Percentiles rank a stretch among this genome's conserved stretches.
Evolutionary conservation across 768 basidiomycete species (phyloP).

Genomic region (Rhodosporidiobolus odoratus): DNA sequence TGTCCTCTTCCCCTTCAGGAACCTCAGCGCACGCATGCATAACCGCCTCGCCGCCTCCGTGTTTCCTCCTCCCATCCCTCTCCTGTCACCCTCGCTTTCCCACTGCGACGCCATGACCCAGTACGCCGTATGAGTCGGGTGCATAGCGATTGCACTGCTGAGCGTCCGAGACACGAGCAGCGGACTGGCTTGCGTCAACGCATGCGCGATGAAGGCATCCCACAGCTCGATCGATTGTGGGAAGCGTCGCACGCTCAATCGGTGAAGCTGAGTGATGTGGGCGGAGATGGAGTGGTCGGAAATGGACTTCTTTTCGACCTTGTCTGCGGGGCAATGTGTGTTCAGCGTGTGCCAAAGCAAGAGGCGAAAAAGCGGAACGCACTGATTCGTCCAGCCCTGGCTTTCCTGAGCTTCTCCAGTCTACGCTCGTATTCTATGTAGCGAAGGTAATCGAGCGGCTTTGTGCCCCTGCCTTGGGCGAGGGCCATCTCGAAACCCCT

Average conservation of each 20-base stretch:
- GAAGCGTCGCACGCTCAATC: constrained; percentile 33
- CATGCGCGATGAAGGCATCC: constrained; percentile 39
- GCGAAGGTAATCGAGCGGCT: constrained; percentile 41
- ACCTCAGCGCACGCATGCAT: constrained; percentile 41
- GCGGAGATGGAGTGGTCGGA: constrained; percentile 41
- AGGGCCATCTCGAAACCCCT: constrained; percentile 40
- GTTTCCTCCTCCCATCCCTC: constrained; percentile 42
- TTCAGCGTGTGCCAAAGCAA: neutral
- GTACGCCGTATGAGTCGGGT: constrained; percentile 36
- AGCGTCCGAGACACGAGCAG: constrained; percentile 38
- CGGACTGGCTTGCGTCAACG: constrained; percentile 30
- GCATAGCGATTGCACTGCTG: constrained; percentile 38
- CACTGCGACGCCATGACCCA: constrained; percentile 41
- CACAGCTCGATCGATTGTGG: constrained; percentile 38
- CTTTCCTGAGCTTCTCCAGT: constrained; percentile 41
- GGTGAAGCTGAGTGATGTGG: constrained; percentile 41
- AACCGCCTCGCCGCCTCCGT: constrained; percentile 38
- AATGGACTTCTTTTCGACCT: constrained; percentile 26
- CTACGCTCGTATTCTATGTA: constrained; percentile 44
- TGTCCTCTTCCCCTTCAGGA: constrained; percentile 35
- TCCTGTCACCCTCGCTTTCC: constrained; percentile 40
- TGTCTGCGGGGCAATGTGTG: constrained; percentile 7
- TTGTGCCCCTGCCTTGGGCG: constrained; percentile 41
- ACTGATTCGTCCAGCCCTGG: constrained; percentile 35
- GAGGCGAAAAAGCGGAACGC: neutral